Base-by-base conservation (phyloP, 2,329 filamentous ascomycete genomes). In the Fusarium sp. region DNA sequence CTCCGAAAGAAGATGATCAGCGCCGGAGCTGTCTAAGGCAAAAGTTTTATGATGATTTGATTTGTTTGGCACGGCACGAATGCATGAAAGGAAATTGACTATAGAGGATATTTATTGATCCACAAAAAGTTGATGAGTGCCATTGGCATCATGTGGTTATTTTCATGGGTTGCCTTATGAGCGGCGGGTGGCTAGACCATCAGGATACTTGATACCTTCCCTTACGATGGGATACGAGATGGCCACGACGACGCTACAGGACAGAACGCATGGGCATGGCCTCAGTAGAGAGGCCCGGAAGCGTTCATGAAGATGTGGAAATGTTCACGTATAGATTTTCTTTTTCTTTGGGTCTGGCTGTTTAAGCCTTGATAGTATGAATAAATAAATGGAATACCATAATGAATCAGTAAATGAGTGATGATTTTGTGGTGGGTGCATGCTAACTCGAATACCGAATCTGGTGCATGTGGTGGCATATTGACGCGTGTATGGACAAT, bases 1-100 rank as follows among this genome's bases (percentile, higher is more conserved):
- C 88, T 99, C 77, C 91, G 95, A 80, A 98, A 98, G 91, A 98
- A 98, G 93, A 99, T 99, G 96, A 84, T 97, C 78, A 88, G 89
- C 44, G 84, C 89, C 58, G 95, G 95, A 80, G 93, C 93, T 72
- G 94, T 98, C 79, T 97, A 93, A 86, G 59, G 31, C 16, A 54
- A 63, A 54, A 47, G 39, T 48, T 42, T 60, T 62, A 57, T 38
- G 68, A 66, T 48, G 56, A 53, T 49, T 69, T 63, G 52, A 50
- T 69, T 68, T 69, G 54, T 70, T 64, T 67, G 63, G 57, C 56
- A 71, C 43, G 63, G 57, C 56, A 71, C 43, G 62, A 62, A 52
- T 64, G 60, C 69, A 65, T 47, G 62, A 58, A 69, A 56, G 60
- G 68, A 74, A 74, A 69, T 74, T 72, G 71, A 74, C 70, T 74